Conservation (phyloP, 176 grass and related monocot species). For the Poa annua region DNA sequence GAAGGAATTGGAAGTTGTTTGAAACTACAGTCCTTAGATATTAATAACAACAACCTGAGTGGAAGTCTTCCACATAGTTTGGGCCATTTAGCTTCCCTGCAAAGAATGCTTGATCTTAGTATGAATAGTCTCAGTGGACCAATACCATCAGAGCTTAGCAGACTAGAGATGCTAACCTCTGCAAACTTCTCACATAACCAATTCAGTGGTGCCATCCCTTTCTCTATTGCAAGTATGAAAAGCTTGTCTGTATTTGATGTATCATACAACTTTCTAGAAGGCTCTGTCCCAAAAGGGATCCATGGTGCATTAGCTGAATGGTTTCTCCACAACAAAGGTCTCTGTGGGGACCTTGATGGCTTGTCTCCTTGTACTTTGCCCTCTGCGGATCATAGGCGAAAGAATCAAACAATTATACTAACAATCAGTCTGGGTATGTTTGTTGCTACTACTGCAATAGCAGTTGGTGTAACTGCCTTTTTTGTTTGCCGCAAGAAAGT, state of each 20-base stretch:
- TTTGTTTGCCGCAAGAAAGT: background rate
- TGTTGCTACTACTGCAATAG: background rate
- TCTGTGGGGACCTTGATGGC: slow-evolving; percentile 21
- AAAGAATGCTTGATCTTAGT: slow-evolving; percentile 47
- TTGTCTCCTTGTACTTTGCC: background rate
- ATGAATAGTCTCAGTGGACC: slow-evolving; percentile 40
- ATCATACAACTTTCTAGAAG: slow-evolving; percentile 46
- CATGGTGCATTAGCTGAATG: slow-evolving; percentile 16
- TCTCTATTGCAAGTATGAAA: slow-evolving; percentile 27
- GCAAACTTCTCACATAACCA: slow-evolving; percentile 55
- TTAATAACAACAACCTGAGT: slow-evolving; percentile 15
- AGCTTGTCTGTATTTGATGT: slow-evolving; percentile 45
- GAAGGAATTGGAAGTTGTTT: slow-evolving; percentile 16
- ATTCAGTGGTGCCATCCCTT: slow-evolving; percentile 10
- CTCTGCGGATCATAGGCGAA: background rate
- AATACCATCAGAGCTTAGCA: slow-evolving; percentile 16
- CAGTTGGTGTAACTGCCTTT: background rate
- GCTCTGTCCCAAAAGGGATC: slow-evolving; percentile 2
- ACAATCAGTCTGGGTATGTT: background rate
- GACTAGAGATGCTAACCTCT: slow-evolving; percentile 27
- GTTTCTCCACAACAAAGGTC: slow-evolving; percentile 31
- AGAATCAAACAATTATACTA: background rate
- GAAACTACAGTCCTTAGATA: background rate
- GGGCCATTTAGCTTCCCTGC: slow-evolving; percentile 29
- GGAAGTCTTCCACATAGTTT: slow-evolving; percentile 43